Percentiles rank a stretch among this genome's conserved stretches.
phyloP scores from a whole-genome alignment of 306 rosid species.

The Medicago truncatula region DNA sequence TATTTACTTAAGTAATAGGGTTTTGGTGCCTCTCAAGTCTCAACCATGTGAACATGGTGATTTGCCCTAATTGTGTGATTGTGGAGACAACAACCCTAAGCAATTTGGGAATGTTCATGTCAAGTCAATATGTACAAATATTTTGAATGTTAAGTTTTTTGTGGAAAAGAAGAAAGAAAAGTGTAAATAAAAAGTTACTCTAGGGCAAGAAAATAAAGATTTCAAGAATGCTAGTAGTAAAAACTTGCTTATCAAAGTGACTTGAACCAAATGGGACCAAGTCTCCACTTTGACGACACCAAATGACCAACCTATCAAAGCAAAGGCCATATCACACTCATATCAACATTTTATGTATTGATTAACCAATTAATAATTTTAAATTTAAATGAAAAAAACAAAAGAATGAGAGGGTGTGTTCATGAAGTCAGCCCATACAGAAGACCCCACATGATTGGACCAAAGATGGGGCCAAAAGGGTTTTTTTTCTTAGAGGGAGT shows the following conservation, averaged over 20 bases:
- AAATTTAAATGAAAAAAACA: not conserved
- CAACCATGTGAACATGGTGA: too few relatives aligned
- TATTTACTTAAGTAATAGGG: too few relatives aligned
- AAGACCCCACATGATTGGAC: conserved; percentile 74
- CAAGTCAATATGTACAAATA: too few relatives aligned
- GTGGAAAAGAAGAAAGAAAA: too few relatives aligned
- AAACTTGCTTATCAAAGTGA: conserved; percentile 32
- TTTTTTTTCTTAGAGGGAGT: conserved; percentile 35
- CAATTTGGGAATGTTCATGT: too few relatives aligned
- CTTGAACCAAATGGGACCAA: conserved; percentile 52
- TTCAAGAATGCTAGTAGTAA: not conserved
- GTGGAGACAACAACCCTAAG: too few relatives aligned
- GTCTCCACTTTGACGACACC: conserved; percentile 64
- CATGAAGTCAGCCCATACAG: conserved; percentile 49
- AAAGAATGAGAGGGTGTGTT: not conserved
- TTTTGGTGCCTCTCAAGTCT: too few relatives aligned
- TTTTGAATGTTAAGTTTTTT: not conserved
- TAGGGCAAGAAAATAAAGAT: not conserved
- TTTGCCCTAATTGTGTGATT: too few relatives aligned
- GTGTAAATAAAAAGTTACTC: not conserved
- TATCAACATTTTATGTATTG: conserved; percentile 4
- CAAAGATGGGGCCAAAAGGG: conserved; percentile 61
- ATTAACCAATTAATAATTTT: not conserved
- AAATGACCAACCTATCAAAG: conserved; percentile 47
- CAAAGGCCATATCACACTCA: conserved; percentile 50